These are phyloP conservation scores for Setaria viridis DNA, from an alignment of 202 grass and related monocot species.

Conservation along the genomic window DNA sequence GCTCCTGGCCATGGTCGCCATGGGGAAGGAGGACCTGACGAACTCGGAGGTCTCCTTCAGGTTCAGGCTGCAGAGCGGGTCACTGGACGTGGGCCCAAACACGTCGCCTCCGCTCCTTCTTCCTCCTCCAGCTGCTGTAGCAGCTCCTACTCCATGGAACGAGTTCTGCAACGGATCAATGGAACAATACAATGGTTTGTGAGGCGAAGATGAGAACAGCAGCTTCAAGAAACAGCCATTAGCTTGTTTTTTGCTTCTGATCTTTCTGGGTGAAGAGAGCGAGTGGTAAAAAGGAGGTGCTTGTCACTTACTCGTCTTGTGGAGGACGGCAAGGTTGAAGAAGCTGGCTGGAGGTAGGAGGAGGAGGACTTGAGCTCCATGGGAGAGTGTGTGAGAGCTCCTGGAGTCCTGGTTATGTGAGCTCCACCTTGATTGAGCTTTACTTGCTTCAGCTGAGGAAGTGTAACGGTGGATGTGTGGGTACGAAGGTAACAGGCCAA, in stretches of 20 bases:
- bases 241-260: constrained; percentile 6
- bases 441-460: constrained; percentile 29
- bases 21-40: constrained; percentile 60
- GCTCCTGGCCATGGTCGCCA: constrained; percentile 59
- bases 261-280: constrained; percentile 12
- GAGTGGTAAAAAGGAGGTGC: background rate
- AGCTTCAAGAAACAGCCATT: constrained; percentile 17
- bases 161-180: constrained; percentile 51
- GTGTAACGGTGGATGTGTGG: background rate
- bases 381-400: background rate
- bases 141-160: constrained; percentile 51
- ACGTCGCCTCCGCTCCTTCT: constrained; percentile 39
- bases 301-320: constrained; percentile 64
- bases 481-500: background rate
- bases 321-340: constrained; percentile 50
- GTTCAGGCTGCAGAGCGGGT: constrained; percentile 64
- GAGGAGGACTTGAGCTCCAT: constrained; percentile 69
- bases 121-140: constrained; percentile 33
- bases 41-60: constrained; percentile 69
- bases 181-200: background rate
- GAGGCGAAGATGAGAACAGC: background rate
- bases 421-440: constrained; percentile 25
- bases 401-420: background rate
- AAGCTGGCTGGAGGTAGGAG: constrained; percentile 51
- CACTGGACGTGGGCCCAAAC: constrained; percentile 56